phyloP scores from a whole-genome alignment of 257 asterid genomes.

The Solanum habrochaites region DNA sequence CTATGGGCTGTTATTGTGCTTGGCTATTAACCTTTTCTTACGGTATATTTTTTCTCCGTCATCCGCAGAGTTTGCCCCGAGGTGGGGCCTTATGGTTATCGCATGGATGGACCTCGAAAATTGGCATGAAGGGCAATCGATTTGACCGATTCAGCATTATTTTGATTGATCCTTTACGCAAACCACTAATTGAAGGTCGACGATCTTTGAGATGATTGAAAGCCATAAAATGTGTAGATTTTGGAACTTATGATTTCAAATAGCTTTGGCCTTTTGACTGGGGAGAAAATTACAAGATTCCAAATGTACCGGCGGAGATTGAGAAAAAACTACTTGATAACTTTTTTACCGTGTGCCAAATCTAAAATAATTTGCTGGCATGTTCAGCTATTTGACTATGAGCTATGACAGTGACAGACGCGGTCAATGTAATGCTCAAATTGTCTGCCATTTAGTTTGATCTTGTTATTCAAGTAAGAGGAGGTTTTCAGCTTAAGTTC shows the following conservation, averaged over 20 bases:
- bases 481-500: not conserved
- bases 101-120: conserved; percentile 70
- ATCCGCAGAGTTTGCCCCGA: conserved; percentile 59
- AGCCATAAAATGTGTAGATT: conserved; percentile 45
- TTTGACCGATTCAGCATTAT: conserved; percentile 50
- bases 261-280: conserved; percentile 73
- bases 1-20: not conserved
- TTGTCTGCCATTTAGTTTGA: not conserved
- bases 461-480: not conserved
- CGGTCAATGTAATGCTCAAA: not conserved
- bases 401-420: not conserved
- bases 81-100: conserved; percentile 70
- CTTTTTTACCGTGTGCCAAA: conserved; percentile 2
- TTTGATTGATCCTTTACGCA: conserved; percentile 86
- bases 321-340: conserved; percentile 4
- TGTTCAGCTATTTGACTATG: not conserved
- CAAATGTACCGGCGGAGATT: conserved; percentile 77
- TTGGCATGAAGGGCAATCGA: conserved; percentile 91
- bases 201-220: conserved; percentile 66
- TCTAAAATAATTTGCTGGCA: not conserved
- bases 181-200: conserved; percentile 89
- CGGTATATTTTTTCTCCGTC: not conserved
- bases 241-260: conserved; percentile 77
- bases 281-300: conserved; percentile 81
- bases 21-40: not conserved